Percentiles rank a stretch among this genome's conserved stretches.
Conservation (phyloP, 2,329 filamentous ascomycete species). For the Chaetomiaceae sp. region DNA sequence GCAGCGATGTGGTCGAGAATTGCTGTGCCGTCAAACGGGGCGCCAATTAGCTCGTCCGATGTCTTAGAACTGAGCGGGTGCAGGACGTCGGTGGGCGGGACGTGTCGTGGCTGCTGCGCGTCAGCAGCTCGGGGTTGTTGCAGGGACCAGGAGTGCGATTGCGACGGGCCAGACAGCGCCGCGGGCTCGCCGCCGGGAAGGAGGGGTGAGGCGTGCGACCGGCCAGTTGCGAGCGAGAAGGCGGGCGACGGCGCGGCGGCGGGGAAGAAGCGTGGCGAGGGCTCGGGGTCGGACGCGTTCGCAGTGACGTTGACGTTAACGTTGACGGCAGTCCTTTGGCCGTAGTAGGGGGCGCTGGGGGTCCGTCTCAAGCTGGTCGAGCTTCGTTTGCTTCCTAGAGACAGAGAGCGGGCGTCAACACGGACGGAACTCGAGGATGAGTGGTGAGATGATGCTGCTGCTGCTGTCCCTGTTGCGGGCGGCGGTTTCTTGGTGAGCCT, state of each 20-base stretch:
- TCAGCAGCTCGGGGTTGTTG: slow-evolving; percentile 9
- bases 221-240: slow-evolving; percentile 25
- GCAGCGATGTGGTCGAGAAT: slow-evolving; percentile 57
- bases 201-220: slow-evolving; percentile 43
- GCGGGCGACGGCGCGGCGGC: slow-evolving; percentile 19
- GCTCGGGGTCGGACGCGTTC: slow-evolving; percentile 45
- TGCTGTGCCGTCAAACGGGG: slow-evolving; percentile 58
- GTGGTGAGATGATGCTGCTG: slow-evolving; percentile 34
- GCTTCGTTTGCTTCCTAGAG: slow-evolving; percentile 57
- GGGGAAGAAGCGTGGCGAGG: slow-evolving; percentile 42
- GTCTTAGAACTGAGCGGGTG: slow-evolving; percentile 38
- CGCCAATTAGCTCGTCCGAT: slow-evolving; percentile 57
- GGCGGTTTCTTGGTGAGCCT: slow-evolving; percentile 58
- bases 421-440: slow-evolving; percentile 35
- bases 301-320: no score
- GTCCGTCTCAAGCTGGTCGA: slow-evolving; percentile 56
- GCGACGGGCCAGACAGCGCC: slow-evolving; percentile 22
- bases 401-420: slow-evolving; percentile 52
- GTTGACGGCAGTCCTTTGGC: slow-evolving; percentile 38
- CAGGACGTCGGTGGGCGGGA: slow-evolving; percentile 15
- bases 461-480: slow-evolving; percentile 25
- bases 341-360: slow-evolving; percentile 53
- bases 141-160: slow-evolving; percentile 12
- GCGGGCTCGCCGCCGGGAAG: slow-evolving; percentile 42
- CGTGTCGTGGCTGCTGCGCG: slow-evolving; percentile 15